phyloP scores from a whole-genome alignment of 805 yeast genomes.

The Candida ovalis region DNA sequence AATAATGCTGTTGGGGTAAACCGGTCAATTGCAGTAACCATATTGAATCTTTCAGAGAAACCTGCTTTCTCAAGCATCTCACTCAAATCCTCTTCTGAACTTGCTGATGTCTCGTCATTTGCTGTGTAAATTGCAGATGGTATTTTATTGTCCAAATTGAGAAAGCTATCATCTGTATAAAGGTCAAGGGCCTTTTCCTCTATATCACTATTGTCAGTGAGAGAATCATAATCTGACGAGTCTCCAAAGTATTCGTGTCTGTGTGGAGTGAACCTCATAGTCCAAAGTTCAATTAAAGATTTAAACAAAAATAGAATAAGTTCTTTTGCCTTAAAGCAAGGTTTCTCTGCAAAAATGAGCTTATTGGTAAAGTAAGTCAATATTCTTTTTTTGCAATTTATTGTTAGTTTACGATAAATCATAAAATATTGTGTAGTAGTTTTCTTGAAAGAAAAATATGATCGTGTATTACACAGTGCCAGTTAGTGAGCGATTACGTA shows the following conservation, averaged over 20 bases:
- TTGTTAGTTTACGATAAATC: no score
- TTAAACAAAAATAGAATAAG: no score
- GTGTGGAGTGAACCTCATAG: constrained; percentile 30
- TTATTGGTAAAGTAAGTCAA: no score
- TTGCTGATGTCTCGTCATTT: neutral
- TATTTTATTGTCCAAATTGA: neutral
- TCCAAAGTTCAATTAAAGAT: no score
- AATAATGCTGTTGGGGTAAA: neutral
- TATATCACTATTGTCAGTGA: constrained; percentile 16
- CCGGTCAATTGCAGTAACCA: neutral
- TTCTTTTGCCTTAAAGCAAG: no score
- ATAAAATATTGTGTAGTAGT: no score
- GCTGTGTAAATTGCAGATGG: neutral
- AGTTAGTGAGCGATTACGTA: no score
- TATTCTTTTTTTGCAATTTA: no score
- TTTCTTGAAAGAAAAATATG: no score
- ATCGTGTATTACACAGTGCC: no score
- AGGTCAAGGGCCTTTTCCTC: neutral
- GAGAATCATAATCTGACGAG: constrained; percentile 25
- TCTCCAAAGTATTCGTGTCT: constrained; percentile 19
- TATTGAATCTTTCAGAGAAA: neutral
- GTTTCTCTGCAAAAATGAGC: no score
- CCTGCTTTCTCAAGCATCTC: neutral
- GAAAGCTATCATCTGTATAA: neutral
- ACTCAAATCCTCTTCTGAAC: neutral